A percentile compares a stretch with the other conserved stretches of the same genome.
Conservation (phyloP, 805 yeast species). For the Myxozyma vanderwaltii region DNA sequence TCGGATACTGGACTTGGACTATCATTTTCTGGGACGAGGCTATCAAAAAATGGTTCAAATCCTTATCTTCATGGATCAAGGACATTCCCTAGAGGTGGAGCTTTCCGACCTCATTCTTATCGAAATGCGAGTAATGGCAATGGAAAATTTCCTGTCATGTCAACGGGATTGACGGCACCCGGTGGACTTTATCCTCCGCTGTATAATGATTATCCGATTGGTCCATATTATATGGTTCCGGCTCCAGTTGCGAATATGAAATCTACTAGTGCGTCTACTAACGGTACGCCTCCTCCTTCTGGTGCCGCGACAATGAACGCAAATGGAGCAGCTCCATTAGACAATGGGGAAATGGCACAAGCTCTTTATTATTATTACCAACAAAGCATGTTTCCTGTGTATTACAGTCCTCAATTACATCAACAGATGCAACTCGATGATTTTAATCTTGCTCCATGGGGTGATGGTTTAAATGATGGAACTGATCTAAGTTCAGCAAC, state of each 20-base stretch:
- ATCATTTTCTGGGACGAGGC: not conserved
- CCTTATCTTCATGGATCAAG: not conserved
- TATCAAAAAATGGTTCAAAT: conserved; percentile 7
- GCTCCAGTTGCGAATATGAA: not conserved
- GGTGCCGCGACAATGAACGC: not conserved
- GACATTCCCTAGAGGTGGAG: conserved; percentile 14
- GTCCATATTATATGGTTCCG: conserved; percentile 7
- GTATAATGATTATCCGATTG: conserved; percentile 13
- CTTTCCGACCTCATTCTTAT: conserved; percentile 8
- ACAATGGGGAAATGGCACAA: not conserved
- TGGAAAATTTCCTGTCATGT: not conserved
- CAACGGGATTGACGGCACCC: not conserved
- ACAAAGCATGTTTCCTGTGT: conserved; percentile 3
- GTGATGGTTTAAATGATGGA: too few relatives aligned
- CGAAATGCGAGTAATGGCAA: conserved; percentile 9
- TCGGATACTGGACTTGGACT: conserved; percentile 9
- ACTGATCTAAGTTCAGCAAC: too few relatives aligned
- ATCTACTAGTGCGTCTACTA: not conserved
- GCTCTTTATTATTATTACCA: not conserved
- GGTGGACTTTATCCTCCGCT: conserved; percentile 23
- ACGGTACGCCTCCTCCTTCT: not conserved
- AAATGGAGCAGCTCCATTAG: not conserved
- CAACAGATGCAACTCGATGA: not conserved
- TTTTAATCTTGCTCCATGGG: not conserved
- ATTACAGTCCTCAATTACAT: conserved; percentile 1